These are phyloP conservation scores for Colletotrichum abscissum DNA, from an alignment of 2,329 filamentous ascomycete genomes.

Conservation along the genomic window DNA sequence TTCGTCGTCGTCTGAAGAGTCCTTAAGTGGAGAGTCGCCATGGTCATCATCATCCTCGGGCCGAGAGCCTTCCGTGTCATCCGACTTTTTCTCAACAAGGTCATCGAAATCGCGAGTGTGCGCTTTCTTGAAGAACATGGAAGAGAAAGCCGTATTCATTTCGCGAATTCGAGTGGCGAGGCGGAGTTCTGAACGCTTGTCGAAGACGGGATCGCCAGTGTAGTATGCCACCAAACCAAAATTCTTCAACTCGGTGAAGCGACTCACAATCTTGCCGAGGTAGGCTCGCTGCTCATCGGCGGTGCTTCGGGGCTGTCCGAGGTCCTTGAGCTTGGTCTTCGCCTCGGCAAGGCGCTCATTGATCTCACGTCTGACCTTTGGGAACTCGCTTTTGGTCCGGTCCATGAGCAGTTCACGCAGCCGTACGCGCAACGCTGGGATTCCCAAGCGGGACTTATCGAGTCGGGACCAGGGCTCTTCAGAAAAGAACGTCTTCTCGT, in stretches of 20 bases:
- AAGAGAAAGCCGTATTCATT: conserved; percentile 50
- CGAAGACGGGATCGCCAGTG: conserved; percentile 44
- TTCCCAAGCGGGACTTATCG: conserved; percentile 39
- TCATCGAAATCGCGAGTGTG: conserved; percentile 37
- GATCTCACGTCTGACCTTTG: conserved; percentile 40
- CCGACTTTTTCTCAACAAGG: conserved; percentile 1
- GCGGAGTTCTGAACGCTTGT: conserved; percentile 39
- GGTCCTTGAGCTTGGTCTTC: conserved; percentile 35
- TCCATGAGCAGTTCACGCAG: conserved; percentile 42
- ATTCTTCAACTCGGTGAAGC: conserved; percentile 43
- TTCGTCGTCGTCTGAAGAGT: background rate
- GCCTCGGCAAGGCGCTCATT: conserved; percentile 20
- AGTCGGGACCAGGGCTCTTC: conserved; percentile 36
- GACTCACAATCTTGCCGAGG: conserved; percentile 46
- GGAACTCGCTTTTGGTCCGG: conserved; percentile 43
- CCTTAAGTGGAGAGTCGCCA: no score
- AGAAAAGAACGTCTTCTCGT: conserved; percentile 8
- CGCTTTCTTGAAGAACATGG: conserved; percentile 39
- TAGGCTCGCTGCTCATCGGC: conserved; percentile 47
- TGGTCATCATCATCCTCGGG: conserved; percentile 39
- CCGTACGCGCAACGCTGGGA: conserved; percentile 38
- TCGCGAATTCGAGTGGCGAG: conserved; percentile 52
- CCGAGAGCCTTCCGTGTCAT: background rate
- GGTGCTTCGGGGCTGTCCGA: conserved; percentile 46
- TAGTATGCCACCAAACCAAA: conserved; percentile 51